Evolutionary conservation across 495 filamentous ascomycete genomes (phyloP).

Genomic region (Articulospora tetracladia): DNA sequence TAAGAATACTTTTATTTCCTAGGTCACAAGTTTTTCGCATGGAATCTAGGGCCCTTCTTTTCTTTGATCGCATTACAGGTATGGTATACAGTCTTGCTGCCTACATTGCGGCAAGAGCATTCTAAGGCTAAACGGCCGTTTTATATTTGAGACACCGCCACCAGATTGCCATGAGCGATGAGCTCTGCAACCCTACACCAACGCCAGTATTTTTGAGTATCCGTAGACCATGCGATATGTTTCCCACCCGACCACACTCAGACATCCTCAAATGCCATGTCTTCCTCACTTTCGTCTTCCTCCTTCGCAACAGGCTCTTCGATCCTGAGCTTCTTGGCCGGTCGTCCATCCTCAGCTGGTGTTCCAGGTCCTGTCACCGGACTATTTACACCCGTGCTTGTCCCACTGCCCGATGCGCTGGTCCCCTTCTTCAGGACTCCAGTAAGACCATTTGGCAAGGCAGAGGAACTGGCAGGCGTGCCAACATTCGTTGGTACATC

Average conservation of each 20-base stretch:
- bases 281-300: conserved; percentile 50
- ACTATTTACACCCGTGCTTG: conserved; percentile 29
- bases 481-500: conserved; percentile 30
- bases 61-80: too few species aligned
- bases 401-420: conserved; percentile 31
- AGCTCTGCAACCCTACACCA: neutral
- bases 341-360: conserved; percentile 37
- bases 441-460: conserved; percentile 8
- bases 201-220: neutral
- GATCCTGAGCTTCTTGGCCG: conserved; percentile 52
- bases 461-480: conserved; percentile 24
- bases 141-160: neutral
- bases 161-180: neutral
- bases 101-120: neutral
- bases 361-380: conserved; percentile 27
- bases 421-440: conserved; percentile 23
- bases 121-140: neutral
- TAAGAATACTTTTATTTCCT: too few species aligned
- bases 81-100: neutral
- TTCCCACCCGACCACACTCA: conserved; percentile 9
- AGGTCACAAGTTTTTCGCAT: too few species aligned
- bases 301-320: conserved; percentile 45
- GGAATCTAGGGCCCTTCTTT: too few species aligned
- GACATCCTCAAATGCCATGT: conserved; percentile 65
- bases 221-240: neutral